These are phyloP conservation scores for Exophiala lecanii-corni DNA, from an alignment of 2,329 filamentous ascomycete genomes.

Conservation along the genomic window DNA sequence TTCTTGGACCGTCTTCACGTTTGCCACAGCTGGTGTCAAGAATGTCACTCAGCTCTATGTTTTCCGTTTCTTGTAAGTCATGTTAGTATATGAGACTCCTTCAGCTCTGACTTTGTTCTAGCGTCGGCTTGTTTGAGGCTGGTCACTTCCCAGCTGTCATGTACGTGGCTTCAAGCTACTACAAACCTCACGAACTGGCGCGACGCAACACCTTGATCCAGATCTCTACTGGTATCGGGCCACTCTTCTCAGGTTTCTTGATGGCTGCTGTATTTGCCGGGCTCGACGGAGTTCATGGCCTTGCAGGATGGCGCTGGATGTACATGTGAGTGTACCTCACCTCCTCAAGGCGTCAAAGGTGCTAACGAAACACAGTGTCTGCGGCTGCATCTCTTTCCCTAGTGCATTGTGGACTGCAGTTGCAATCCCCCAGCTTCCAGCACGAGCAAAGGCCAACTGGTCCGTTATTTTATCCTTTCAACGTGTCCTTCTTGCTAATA, in stretches of 20 bases:
- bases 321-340: conserved; percentile 49
- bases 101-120: neutral
- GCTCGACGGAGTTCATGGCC: conserved; percentile 46
- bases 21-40: conserved; percentile 95
- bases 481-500: no score
- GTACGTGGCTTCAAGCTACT: conserved; percentile 22
- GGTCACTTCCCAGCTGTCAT: conserved; percentile 33
- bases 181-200: conserved; percentile 29
- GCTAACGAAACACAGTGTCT: no score
- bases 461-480: neutral
- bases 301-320: conserved; percentile 51
- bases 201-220: conserved; percentile 34
- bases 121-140: conserved; percentile 8
- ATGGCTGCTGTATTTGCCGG: conserved; percentile 52
- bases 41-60: conserved; percentile 58
- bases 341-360: no score
- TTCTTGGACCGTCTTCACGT: conserved; percentile 51
- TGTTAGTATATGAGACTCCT: neutral
- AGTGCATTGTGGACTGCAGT: conserved; percentile 3
- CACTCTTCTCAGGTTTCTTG: conserved; percentile 54
- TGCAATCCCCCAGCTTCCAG: conserved; percentile 5
- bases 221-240: conserved; percentile 31
- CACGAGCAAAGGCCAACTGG: conserved; percentile 4
- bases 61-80: conserved; percentile 29
- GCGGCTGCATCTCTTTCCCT: conserved; percentile 3